Conservation (phyloP, 345 rosid species). For the Arabis alpina region DNA sequence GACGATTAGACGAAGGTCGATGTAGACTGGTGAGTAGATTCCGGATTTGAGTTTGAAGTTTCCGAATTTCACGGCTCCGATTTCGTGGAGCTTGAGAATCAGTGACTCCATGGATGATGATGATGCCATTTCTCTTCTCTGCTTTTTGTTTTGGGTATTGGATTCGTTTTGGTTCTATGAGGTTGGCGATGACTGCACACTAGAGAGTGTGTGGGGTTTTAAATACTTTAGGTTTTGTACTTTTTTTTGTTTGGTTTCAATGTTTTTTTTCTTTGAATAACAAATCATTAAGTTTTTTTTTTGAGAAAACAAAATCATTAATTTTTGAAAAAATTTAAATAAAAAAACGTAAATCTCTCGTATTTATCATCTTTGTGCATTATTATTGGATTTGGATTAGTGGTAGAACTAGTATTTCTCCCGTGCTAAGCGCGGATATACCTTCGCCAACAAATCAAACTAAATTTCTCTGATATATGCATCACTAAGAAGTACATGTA, state of each 20-base stretch:
- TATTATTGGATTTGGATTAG: too few relatives aligned
- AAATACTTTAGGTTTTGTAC: slow-evolving; percentile 26
- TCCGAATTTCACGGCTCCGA: slow-evolving; percentile 90
- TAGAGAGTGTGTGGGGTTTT: slow-evolving; percentile 16
- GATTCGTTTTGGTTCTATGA: slow-evolving; percentile 20
- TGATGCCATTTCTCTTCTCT: slow-evolving; percentile 31
- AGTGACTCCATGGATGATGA: slow-evolving; percentile 70
- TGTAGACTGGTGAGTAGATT: slow-evolving; percentile 85
- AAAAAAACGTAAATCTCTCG: background rate
- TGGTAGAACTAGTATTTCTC: too few relatives aligned
- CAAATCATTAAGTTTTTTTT: too few relatives aligned
- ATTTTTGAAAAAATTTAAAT: too few relatives aligned
- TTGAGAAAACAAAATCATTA: background rate
- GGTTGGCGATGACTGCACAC: slow-evolving; percentile 27
- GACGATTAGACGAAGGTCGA: slow-evolving; percentile 93
- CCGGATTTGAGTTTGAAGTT: slow-evolving; percentile 94
- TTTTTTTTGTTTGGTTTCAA: background rate
- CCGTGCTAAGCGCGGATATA: too few relatives aligned
- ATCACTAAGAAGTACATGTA: too few relatives aligned
- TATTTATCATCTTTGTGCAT: background rate
- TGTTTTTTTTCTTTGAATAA: background rate
- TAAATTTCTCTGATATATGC: too few relatives aligned
- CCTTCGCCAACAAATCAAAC: too few relatives aligned
- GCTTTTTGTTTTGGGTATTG: slow-evolving; percentile 14
- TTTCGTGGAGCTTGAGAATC: slow-evolving; percentile 82